phyloP scores from a whole-genome alignment of 108 stramenopile genomes.

The Pseudonitzschia pungens region DNA sequence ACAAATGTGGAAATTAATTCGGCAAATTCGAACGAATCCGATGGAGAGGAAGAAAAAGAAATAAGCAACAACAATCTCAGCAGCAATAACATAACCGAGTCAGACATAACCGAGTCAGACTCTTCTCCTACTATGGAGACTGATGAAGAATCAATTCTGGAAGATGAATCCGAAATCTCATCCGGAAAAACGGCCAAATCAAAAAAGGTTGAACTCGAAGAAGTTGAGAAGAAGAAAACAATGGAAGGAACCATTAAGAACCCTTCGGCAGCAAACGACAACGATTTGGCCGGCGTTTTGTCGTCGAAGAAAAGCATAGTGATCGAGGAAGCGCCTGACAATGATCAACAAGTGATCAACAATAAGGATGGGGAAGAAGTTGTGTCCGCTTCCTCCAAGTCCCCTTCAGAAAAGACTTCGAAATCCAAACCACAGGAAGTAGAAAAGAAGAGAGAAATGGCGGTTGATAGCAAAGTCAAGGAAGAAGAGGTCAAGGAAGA shows the following conservation, averaged over 20 bases:
- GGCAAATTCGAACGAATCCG: not conserved
- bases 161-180: not conserved
- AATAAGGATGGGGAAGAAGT: no score
- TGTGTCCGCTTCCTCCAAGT: no score
- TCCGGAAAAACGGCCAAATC: not conserved
- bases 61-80: not conserved
- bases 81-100: not conserved
- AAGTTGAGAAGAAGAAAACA: not conserved
- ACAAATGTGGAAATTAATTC: not conserved
- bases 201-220: not conserved
- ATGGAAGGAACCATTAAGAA: not conserved
- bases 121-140: not conserved
- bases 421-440: not conserved
- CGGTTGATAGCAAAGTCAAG: not conserved
- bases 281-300: not conserved
- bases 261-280: not conserved
- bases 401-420: not conserved
- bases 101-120: not conserved
- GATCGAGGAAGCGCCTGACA: not conserved
- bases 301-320: not conserved
- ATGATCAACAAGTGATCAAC: no score
- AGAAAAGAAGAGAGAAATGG: not conserved
- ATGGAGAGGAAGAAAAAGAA: slow-evolving; percentile 1
- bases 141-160: not conserved
- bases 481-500: not conserved